Conservation (phyloP, 805 yeast species). For the Candida ipomoeae region DNA sequence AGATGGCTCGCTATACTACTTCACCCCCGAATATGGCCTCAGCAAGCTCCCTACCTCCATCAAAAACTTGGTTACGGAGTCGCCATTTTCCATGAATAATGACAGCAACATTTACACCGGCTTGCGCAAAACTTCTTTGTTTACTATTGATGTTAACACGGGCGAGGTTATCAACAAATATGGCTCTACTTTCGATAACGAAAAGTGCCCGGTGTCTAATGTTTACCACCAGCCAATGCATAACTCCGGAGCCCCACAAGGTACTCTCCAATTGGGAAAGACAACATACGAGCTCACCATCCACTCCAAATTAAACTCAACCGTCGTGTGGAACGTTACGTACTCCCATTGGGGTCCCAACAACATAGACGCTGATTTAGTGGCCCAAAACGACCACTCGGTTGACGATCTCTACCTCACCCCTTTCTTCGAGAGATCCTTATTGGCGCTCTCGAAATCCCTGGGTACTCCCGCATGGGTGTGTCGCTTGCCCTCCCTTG, state of each 20-base stretch:
- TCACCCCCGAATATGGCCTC: constrained; percentile 69
- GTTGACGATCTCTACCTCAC: constrained; percentile 74
- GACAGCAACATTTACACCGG: constrained; percentile 90
- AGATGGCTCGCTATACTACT: constrained; percentile 80
- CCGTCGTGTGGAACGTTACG: constrained; percentile 73
- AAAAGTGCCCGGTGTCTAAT: constrained; percentile 34
- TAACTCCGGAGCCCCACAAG: neutral
- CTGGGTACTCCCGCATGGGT: constrained; percentile 80
- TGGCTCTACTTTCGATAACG: constrained; percentile 40
- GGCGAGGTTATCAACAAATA: constrained; percentile 71
- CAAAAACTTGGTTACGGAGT: constrained; percentile 67
- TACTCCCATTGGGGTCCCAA: constrained; percentile 92
- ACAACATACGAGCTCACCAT: constrained; percentile 71
- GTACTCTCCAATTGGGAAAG: constrained; percentile 42
- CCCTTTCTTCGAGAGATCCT: constrained; percentile 76
- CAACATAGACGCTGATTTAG: constrained; percentile 62
- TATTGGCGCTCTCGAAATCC: constrained; percentile 68
- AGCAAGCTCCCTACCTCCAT: constrained; percentile 80
- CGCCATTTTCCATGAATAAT: constrained; percentile 76
- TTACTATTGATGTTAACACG: constrained; percentile 64
- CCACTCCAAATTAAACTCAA: constrained; percentile 62
- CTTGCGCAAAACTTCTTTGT: constrained; percentile 67
- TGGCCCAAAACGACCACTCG: constrained; percentile 47
- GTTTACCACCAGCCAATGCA: constrained; percentile 12
- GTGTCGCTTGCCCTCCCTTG: constrained; percentile 63